These are phyloP conservation scores for Pholiota microspora DNA, from an alignment of 768 basidiomycete genomes.

Conservation along the genomic window DNA sequence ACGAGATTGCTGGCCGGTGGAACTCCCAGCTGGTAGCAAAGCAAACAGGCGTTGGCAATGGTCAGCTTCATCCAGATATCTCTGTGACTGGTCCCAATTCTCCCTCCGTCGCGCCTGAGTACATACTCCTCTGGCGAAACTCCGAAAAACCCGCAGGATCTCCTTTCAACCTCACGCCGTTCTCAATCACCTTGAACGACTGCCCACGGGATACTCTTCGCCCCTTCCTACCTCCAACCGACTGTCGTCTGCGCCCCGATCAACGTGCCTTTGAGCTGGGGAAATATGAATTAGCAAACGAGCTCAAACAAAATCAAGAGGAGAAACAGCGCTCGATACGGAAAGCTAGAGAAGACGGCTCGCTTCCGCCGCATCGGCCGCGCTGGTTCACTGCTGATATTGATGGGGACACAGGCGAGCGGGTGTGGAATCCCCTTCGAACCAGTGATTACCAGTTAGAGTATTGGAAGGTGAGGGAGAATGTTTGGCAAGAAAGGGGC, in stretches of 20 bases:
- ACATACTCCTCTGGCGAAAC: slow-evolving; percentile 90
- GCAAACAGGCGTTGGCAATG: slow-evolving; percentile 52
- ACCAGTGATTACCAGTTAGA: slow-evolving; percentile 50
- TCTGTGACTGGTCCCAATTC: slow-evolving; percentile 44
- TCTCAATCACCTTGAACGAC: slow-evolving; percentile 89
- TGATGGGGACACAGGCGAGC: slow-evolving; percentile 86
- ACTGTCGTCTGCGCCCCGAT: slow-evolving; percentile 90
- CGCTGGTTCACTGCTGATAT: slow-evolving; percentile 86
- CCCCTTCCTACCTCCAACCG: slow-evolving; percentile 81
- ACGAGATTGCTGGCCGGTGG: slow-evolving; percentile 96
- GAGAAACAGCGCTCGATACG: slow-evolving; percentile 78
- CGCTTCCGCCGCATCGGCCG: slow-evolving; percentile 67
- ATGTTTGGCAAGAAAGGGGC: slow-evolving; percentile 46
- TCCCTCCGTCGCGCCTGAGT: slow-evolving; percentile 55
- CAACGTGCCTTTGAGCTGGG: slow-evolving; percentile 94
- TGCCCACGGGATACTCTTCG: slow-evolving; percentile 69
- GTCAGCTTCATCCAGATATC: slow-evolving; percentile 70
- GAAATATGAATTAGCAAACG: slow-evolving; percentile 80
- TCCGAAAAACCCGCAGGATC: slow-evolving; percentile 72
- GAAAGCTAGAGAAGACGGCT: slow-evolving; percentile 72
- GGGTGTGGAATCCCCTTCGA: slow-evolving; percentile 77
- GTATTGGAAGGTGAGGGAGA: slow-evolving; percentile 84
- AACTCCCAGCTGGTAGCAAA: slow-evolving; percentile 92
- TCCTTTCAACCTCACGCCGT: slow-evolving; percentile 96
- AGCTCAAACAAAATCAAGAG: slow-evolving; percentile 77